Base-by-base conservation (phyloP, 371 early-diverging fungal genomes). In the Mycotypha africana region DNA sequence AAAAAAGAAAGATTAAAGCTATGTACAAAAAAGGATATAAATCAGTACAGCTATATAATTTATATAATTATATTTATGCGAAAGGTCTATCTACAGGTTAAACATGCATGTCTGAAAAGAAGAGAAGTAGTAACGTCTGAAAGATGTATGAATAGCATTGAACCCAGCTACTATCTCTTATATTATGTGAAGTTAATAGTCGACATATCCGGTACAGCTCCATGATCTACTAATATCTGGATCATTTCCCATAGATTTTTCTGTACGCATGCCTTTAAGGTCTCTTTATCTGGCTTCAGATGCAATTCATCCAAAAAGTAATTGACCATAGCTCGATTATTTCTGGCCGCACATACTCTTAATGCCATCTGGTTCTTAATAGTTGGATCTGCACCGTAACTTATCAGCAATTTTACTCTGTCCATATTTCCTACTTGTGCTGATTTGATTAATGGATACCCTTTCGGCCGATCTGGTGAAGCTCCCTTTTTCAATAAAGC, bases 401-500 rank as follows among this genome's bases (percentile, higher is more conserved):
- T 24, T 5, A 81, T 22, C 26, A 81, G 44, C 11, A 67, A 43
- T 33, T 73, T 64, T 2, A 73, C 74, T 40, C 60, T 60, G n/a
- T 60, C 49, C 16, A 68, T 23, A 19, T 53, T 33, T 10, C 79
- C 79, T 19, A 70, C 44, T 30, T 66, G 67, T 1, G 65, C 67
- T 17, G 75, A 63, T 49, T 78, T 76, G 15, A 77, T 68, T 16
- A 81, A 42, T 14, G 81, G 79, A 42, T 67, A 79, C 12, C 76
- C 78, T 42, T 76, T 57, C 8, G 75, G 74, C 45, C 66, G 58
- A 19, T 61, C 58, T 0, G 71, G 60, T 1, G 67, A 70, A 4
- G 62, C 73, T 9, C 73, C 70, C 28, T 70, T 56, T 21, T 65
- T 42, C 4, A 77, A 43, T 2, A 77, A 34, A 9, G 36, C 35